Base-by-base conservation (phyloP, 1,139 yeast genomes). In the Sugiyamaella xylanicola region DNA sequence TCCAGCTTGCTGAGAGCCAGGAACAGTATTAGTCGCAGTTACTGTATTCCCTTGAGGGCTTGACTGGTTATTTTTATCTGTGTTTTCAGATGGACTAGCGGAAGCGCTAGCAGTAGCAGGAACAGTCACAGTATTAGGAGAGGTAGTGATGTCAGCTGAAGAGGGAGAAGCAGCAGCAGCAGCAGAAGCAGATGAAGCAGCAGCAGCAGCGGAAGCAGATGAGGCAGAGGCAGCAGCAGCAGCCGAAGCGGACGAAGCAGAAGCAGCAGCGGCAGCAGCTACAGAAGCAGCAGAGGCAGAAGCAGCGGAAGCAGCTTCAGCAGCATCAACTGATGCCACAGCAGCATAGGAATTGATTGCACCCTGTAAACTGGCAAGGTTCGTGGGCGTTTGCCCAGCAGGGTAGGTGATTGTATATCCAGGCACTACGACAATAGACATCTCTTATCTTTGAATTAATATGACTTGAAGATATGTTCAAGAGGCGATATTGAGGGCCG, bases 381-480 rank as follows among this genome's bases (percentile, higher is more conserved):
- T 25, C 2, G 32, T 11, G n/a, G 29, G 16, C 4, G 49, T 39
- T 19, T 21, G n/a, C 13, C 49, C 49, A 46, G 16, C 25, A 13
- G 49, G 37, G n/a, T 46, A 46, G 4, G 49, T 46, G 29, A 46
- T 19, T 3, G 49, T 46, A 13, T 46, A 46, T 11, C 49, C 49
- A n/a, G 49, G 49, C 5, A 46, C 49, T 13, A 46, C 49, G 11
- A 46, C 49, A 35, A 46, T 29, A 35, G 49, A 46, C 49, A 46
- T 46, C 13, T 32, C 13, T 32, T 8, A 8, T 32, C 13, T 13
- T 7, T 4, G 32, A 16, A 9, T 13, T 15, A 13, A 17, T 32
- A 21, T 22, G 27, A 41, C 16, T 46, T 35, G 39, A 35, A 17
- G 20, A n/a, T 11, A 32, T 13, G 37, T 8, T 25, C 5, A 25